Evolutionary conservation across 345 rosid genomes (phyloP), one percentile per base, ranked within the genome.

Genomic region (Dipteronia dyeriana): DNA sequence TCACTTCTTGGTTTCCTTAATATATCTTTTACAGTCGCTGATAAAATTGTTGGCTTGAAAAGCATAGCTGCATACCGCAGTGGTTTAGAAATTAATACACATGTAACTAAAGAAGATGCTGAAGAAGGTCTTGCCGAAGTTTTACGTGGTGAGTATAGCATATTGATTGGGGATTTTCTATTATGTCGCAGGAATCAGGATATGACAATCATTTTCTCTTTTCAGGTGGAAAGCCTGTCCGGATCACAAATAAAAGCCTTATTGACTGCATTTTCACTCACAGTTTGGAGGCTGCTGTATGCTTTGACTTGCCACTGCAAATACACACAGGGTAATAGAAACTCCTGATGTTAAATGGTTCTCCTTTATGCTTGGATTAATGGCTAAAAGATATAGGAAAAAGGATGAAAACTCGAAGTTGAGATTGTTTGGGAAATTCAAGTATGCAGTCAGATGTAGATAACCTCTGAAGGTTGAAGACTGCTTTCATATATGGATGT

Each of bases 11-110:
- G 63, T 76, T 81, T 84, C 89, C 94, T 89, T 92, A 90, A 41
- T 78, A 56, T 81, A 10, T 31, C 9, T 56, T 34, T 74, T 79
- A 96, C 94, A 78, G 86, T 85, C 81, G 88, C 88, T 74, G 67
- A 77, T 78, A 78, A 90, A 79, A 84, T 94, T 77, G 82, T 87
- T 85, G 91, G 93, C 75, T 84, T 96, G 68, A 96, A 94, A 86
- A 91, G 92, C 76, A 84, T 94, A 69, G 99, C 97, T 75, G 99
- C 99, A 63, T 96, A 94, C 76, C 97, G 97, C 53, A 88, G 93
- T 75, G 97, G 99, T 72, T 82, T 96, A 82, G 92, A 90, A 62
- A 94, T 96, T 74, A 82, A 93, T 71, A 80, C 97, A 68, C 73
- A 83, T 65, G 91, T 91, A 77, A 80, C 82, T 49, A 81, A 60